phyloP scores from a whole-genome alignment of 306 rosid genomes.

The Erythrophleum fordii region DNA sequence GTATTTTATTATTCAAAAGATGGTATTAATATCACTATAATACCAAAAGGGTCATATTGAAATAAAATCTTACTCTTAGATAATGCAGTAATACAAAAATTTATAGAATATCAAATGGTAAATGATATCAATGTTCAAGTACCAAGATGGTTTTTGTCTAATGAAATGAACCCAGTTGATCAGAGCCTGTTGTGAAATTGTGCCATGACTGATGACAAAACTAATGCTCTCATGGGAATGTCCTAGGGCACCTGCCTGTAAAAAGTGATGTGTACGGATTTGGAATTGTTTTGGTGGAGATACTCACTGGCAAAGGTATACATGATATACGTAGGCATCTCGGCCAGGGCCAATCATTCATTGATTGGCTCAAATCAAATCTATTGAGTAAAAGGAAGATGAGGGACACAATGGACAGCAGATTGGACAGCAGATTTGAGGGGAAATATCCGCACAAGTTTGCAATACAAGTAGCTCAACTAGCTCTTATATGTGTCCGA shows the following conservation, averaged over 20 bases:
- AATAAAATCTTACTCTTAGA: too few species aligned
- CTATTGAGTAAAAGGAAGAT: slow-evolving; percentile 61
- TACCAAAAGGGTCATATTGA: too few species aligned
- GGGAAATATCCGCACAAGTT: slow-evolving; percentile 79
- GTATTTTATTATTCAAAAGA: too few species aligned
- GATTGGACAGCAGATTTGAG: too few species aligned
- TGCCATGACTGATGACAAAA: background rate
- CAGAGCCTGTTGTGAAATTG: background rate
- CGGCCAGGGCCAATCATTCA: slow-evolving; percentile 40
- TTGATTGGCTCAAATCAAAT: slow-evolving; percentile 74
- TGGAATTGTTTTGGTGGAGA: slow-evolving; percentile 84
- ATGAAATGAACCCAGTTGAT: too few species aligned
- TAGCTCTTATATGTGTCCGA: slow-evolving; percentile 72
- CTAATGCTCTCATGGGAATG: slow-evolving; percentile 23
- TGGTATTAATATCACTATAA: too few species aligned
- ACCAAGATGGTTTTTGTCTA: too few species aligned
- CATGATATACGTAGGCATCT: slow-evolving; percentile 43
- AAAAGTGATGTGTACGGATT: slow-evolving; percentile 89
- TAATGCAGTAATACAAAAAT: too few species aligned
- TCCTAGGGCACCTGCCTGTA: slow-evolving; percentile 62
- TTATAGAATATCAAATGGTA: too few species aligned
- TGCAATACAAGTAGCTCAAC: slow-evolving; percentile 63
- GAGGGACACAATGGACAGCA: slow-evolving; percentile 70
- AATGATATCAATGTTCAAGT: too few species aligned
- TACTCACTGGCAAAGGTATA: slow-evolving; percentile 67